phyloP scores from a whole-genome alignment of 306 rosid genomes.

The Corylus avellana region DNA sequence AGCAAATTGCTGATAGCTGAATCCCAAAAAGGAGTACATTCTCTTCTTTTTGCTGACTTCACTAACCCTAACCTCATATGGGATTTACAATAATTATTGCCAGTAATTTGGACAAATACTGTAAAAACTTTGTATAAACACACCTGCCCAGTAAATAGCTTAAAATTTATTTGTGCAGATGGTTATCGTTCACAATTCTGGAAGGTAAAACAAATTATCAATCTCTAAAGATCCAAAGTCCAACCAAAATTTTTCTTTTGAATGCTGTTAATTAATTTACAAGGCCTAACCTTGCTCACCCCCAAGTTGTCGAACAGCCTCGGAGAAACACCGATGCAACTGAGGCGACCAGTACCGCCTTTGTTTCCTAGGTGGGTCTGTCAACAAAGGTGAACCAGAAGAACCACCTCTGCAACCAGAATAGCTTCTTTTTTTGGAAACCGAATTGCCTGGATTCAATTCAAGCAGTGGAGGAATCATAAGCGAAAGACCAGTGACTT shows the following conservation, averaged over 20 bases:
- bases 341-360: constrained; percentile 90
- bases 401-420: constrained; percentile 41
- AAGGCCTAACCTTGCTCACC: constrained; percentile 70
- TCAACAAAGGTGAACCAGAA: constrained; percentile 43
- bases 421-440: constrained; percentile 12
- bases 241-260: background rate
- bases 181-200: too few relatives aligned
- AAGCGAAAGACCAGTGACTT: constrained; percentile 55
- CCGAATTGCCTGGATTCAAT: constrained; percentile 36
- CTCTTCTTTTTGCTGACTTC: too few relatives aligned
- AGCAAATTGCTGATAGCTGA: too few relatives aligned
- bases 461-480: constrained; percentile 56
- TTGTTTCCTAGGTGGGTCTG: constrained; percentile 58
- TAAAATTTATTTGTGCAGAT: too few relatives aligned
- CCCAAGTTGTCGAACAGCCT: constrained; percentile 79
- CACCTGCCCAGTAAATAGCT: too few relatives aligned
- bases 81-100: too few relatives aligned
- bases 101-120: too few relatives aligned
- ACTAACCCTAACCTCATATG: too few relatives aligned
- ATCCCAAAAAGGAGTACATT: too few relatives aligned
- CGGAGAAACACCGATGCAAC: constrained; percentile 76
- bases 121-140: too few relatives aligned
- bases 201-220: background rate
- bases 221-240: background rate
- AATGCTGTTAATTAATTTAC: background rate